These are phyloP conservation scores for Arthrinium phaeospermum DNA, from an alignment of 2,329 filamentous ascomycete species.

Conservation along the genomic window DNA sequence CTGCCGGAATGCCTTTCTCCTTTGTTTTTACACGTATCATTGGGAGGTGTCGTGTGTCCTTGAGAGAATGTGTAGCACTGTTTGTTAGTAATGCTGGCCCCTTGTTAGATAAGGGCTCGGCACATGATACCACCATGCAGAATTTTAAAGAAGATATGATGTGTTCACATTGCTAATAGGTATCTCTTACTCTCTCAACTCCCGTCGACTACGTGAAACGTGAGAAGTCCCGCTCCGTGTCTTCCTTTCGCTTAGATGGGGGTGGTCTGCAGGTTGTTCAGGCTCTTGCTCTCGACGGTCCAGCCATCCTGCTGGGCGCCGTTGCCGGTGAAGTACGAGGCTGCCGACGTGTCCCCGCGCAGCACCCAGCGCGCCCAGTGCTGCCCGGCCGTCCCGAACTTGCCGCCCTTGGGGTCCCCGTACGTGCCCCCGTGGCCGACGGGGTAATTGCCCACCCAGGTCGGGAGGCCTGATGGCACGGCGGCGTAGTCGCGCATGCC, in stretches of 20 bases:
- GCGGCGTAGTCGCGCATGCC: constrained; percentile 18
- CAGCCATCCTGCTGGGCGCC: constrained; percentile 8
- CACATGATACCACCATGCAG: constrained; percentile 44
- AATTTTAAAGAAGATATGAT: constrained; percentile 24
- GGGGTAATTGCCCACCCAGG: constrained; percentile 16
- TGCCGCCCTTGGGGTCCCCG: constrained; percentile 18
- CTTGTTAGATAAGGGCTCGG: constrained; percentile 26
- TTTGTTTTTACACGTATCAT: constrained; percentile 20
- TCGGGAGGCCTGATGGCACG: background rate
- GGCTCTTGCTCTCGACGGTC: constrained; percentile 16
- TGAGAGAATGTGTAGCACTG: constrained; percentile 24
- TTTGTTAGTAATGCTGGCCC: constrained; percentile 30
- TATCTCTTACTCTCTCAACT: background rate
- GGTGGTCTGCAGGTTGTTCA: constrained; percentile 4
- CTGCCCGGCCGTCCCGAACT: constrained; percentile 17
- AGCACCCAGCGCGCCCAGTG: constrained; percentile 13
- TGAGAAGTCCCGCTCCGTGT: background rate
- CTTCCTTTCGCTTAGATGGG: background rate
- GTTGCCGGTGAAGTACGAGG: constrained; percentile 18
- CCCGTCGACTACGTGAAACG: background rate
- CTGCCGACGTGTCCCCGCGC: constrained; percentile 19
- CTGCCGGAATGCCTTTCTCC: constrained; percentile 12
- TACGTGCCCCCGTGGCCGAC: constrained; percentile 18
- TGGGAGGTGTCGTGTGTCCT: constrained; percentile 18
- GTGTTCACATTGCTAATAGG: constrained; percentile 12